Evolutionary conservation across 2,329 filamentous ascomycete genomes (phyloP).

Genomic region (Dothistroma septosporum): DNA sequence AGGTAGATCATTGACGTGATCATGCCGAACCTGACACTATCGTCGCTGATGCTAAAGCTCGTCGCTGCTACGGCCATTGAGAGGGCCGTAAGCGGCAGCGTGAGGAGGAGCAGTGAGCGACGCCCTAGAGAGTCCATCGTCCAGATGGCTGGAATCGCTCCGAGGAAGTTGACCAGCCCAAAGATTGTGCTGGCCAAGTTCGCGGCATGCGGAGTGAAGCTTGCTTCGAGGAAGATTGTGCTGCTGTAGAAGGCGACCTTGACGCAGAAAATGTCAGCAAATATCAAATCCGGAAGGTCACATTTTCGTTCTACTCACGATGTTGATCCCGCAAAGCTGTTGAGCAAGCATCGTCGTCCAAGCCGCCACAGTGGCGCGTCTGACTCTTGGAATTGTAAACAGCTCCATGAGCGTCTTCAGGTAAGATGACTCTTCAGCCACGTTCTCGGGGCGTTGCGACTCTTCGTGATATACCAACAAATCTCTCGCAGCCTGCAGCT

Average conservation of each 20-base stretch:
- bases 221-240: not conserved
- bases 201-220: not conserved
- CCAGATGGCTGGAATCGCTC: not conserved
- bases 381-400: conserved; percentile 45
- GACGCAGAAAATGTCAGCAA: not conserved
- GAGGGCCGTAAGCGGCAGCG: conserved; percentile 43
- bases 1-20: conserved; percentile 33
- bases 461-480: conserved; percentile 14
- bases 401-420: conserved; percentile 27
- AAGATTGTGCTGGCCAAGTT: not conserved
- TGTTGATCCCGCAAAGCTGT: conserved; percentile 30
- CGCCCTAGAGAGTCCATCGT: conserved; percentile 1
- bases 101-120: not conserved
- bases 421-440: conserved; percentile 30
- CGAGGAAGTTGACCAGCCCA: not conserved
- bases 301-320: not conserved
- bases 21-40: conserved; percentile 32
- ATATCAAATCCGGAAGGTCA: not conserved
- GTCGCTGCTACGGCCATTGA: conserved; percentile 47
- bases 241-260: not conserved
- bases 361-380: conserved; percentile 38
- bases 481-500: conserved; percentile 32
- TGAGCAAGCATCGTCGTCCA: conserved; percentile 33
- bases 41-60: conserved; percentile 49
- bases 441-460: not conserved